Conservation (phyloP, 1,139 yeast species). For the Nakaseomyces delphensis region DNA sequence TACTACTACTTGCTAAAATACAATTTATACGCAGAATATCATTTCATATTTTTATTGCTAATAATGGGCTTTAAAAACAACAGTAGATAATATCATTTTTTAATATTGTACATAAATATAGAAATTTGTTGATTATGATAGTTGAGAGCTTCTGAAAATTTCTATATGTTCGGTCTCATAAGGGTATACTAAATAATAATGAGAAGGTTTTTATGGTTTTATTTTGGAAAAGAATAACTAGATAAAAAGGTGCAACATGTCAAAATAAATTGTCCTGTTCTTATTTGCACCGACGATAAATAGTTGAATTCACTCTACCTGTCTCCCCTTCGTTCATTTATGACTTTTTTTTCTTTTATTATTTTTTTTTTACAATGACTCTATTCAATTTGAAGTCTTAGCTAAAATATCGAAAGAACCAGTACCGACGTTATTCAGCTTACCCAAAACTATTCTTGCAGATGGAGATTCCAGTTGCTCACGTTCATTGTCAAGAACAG, state of each 20-base stretch:
- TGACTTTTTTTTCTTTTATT: neutral
- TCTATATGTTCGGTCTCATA: neutral
- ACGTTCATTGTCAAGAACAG: conserved; percentile 84
- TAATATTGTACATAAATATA: neutral
- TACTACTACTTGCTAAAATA: too few species aligned
- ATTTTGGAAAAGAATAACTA: too few species aligned
- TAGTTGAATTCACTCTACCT: too few species aligned
- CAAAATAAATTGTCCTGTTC: neutral
- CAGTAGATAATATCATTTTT: neutral
- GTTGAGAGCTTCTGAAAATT: neutral
- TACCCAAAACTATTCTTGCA: conserved; percentile 91
- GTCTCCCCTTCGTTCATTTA: too few species aligned
- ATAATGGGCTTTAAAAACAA: neutral
- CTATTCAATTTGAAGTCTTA: conserved; percentile 39
- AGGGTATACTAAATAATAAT: neutral
- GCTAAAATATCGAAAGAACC: conserved; percentile 89
- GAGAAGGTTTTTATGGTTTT: neutral
- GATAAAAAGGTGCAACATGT: too few species aligned
- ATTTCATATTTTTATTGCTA: neutral
- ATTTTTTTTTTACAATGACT: neutral
- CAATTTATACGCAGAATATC: too few species aligned
- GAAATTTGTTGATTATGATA: neutral
- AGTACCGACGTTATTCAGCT: conserved; percentile 86
- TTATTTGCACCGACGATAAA: too few species aligned
- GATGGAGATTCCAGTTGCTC: conserved; percentile 89